Evolutionary conservation across 2,329 filamentous ascomycete species (phyloP).

Genomic region (Diplodia sapinea): DNA sequence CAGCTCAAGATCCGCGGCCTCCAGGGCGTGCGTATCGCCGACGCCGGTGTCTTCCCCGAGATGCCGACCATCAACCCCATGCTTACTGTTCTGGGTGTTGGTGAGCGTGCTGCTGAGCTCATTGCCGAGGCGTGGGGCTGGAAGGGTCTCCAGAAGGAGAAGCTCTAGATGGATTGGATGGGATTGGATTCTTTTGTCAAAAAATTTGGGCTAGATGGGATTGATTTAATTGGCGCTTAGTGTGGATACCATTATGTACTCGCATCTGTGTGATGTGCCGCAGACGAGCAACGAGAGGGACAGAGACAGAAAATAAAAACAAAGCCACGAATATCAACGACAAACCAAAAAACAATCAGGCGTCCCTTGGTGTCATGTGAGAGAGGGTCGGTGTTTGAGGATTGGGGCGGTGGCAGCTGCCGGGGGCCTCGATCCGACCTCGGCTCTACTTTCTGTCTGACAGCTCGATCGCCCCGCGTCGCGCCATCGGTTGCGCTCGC

Average conservation of each 20-base stretch:
- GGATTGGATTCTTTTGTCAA: not conserved
- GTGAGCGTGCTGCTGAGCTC: conserved; percentile 83
- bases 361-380: not conserved
- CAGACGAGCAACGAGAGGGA: conserved; percentile 16
- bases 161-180: conserved; percentile 50
- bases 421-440: conserved; percentile 16
- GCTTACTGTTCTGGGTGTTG: conserved; percentile 84
- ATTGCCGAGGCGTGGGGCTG: conserved; percentile 76
- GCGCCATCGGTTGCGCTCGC: not conserved
- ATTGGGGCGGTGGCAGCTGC: not conserved
- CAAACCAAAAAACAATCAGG: conserved; percentile 8
- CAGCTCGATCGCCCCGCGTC: not conserved
- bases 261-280: conserved; percentile 7
- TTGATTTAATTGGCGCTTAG: conserved; percentile 12
- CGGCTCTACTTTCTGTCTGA: not conserved
- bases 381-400: conserved; percentile 2
- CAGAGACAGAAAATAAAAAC: conserved; percentile 3
- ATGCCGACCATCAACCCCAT: conserved; percentile 90
- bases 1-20: conserved; percentile 75
- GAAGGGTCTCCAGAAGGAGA: conserved; percentile 62
- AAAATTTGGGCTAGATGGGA: conserved; percentile 24
- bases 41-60: conserved; percentile 86
- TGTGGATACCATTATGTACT: conserved; percentile 27
- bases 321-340: conserved; percentile 14
- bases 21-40: conserved; percentile 76